Conservation (phyloP, 495 filamentous ascomycete genomes). For the Aspergillus carlsbadensis region DNA sequence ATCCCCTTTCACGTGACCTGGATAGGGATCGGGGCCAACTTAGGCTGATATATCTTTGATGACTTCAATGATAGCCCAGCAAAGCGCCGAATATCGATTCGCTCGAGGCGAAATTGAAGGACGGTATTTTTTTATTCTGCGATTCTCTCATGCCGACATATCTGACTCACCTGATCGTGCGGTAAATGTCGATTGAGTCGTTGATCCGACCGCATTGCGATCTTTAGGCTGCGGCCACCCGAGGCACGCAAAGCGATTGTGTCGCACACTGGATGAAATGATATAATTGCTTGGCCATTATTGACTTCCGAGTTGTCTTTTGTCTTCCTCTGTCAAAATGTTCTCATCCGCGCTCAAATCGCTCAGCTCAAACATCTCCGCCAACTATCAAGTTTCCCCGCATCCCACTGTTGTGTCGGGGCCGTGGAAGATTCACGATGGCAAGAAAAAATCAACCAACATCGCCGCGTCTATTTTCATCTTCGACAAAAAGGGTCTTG, state of each 20-base stretch:
- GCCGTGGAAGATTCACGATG: slow-evolving; percentile 96
- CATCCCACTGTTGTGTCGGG: slow-evolving; percentile 71
- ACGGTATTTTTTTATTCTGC: neutral
- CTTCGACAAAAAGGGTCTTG: slow-evolving; percentile 85
- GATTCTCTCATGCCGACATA: neutral
- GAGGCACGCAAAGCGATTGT: slow-evolving; percentile 2
- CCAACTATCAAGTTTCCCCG: slow-evolving; percentile 79
- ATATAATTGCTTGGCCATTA: slow-evolving; percentile 1
- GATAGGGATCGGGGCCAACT: neutral
- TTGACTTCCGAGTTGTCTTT: neutral
- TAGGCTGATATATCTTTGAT: neutral
- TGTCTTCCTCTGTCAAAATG: slow-evolving; percentile 49
- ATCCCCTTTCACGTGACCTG: slow-evolving; percentile 14
- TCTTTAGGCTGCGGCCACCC: slow-evolving; percentile 8
- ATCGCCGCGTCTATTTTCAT: slow-evolving; percentile 90
- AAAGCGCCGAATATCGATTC: neutral
- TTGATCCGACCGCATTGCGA: neutral
- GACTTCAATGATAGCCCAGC: neutral
- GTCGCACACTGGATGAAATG: slow-evolving; percentile 9
- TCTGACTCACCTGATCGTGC: neutral
- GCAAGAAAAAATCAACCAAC: slow-evolving; percentile 89
- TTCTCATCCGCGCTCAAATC: slow-evolving; percentile 91
- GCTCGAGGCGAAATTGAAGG: neutral
- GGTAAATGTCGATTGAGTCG: slow-evolving; percentile 5
- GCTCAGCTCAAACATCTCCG: slow-evolving; percentile 84